Base-by-base conservation (phyloP, 768 basidiomycete genomes). In the Boletus speciosus region DNA sequence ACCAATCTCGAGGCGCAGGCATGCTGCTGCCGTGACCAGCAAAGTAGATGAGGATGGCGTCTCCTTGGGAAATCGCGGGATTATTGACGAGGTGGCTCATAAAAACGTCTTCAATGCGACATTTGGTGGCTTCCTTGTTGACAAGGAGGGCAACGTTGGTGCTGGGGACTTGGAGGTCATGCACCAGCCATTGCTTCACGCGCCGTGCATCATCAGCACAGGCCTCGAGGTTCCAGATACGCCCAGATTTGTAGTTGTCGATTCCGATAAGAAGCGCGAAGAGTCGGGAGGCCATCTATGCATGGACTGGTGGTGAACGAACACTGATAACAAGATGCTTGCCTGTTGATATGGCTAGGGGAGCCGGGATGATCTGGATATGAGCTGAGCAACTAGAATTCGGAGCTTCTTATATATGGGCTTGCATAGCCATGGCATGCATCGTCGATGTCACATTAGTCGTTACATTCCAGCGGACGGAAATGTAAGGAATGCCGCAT, bases 201-300 rank as follows among this genome's bases (percentile, higher is more conserved):
- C 73, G 76, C 51, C 79, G 76, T 6, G 84, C 84, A 61, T 88
- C 87, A 58, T 83, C 80, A 27, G 79, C 80, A 63, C 83, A 85
- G 38, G 82, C 81, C 51, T 83, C 77, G 36, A 86, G 77, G 61
- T 86, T 82, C 84, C 83, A 87, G 27, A 86, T 79, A 29, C 65
- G 65, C 19, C 80, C 78, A 9, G 83, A 84, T 66, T 84, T 80
- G 74, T 88, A 88, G 61, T 75, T 73, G 71, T 88, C 84, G 57
- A 88, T 80, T 39, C 86, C 86, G 56, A 88, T 76, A 58, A 88
- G 72, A 52, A 88, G 77, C 1, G 84, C 84, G 59, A 85, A 88
- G 39, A 85, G 70, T 19, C 78, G 81, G 39, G 74, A 61, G 16
- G 70, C 62, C 74, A 81, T 78, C 59, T 68, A 58, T 49, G 27